Evolutionary conservation across 768 basidiomycete species (phyloP).

Genomic region (Termitomyces sp.): DNA sequence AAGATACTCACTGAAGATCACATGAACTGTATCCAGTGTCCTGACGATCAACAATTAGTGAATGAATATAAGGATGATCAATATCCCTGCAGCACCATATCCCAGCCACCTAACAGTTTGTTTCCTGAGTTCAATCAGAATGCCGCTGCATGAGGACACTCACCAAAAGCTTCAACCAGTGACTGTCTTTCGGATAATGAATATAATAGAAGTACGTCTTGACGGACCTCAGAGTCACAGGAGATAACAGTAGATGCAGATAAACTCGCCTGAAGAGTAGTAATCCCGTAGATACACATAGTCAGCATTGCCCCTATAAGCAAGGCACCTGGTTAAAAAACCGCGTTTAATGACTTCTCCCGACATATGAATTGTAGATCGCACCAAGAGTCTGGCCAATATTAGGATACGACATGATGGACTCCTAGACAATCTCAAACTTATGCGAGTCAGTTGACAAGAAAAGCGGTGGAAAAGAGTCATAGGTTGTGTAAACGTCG

Average conservation of each 20-base stretch:
- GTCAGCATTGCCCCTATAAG: conserved; percentile 30
- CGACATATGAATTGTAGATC: background rate
- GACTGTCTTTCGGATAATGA: conserved; percentile 31
- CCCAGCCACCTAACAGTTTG: conserved; percentile 21
- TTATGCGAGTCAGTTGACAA: background rate
- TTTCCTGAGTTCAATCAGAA: background rate
- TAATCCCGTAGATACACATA: conserved; percentile 37
- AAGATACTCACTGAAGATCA: conserved; percentile 29
- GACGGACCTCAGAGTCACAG: background rate
- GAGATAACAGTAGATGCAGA: background rate
- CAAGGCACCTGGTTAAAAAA: conserved; percentile 23
- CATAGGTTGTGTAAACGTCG: conserved; percentile 2
- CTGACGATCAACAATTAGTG: conserved; percentile 16
- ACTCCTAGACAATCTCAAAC: background rate
- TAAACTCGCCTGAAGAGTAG: conserved; percentile 32
- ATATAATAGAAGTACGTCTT: conserved; percentile 39
- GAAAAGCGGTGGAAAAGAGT: conserved; percentile 2
- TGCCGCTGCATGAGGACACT: conserved; percentile 6
- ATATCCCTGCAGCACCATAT: conserved; percentile 22
- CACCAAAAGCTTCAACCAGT: conserved; percentile 28
- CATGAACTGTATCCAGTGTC: conserved; percentile 34
- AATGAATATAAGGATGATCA: background rate
- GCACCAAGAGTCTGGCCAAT: conserved; percentile 27
- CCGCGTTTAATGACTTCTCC: background rate
- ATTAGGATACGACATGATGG: conserved; percentile 6